Percentiles rank a stretch among this genome's conserved stretches.
Conservation (phyloP, 306 rosid species). For the Fragaria vesca region DNA sequence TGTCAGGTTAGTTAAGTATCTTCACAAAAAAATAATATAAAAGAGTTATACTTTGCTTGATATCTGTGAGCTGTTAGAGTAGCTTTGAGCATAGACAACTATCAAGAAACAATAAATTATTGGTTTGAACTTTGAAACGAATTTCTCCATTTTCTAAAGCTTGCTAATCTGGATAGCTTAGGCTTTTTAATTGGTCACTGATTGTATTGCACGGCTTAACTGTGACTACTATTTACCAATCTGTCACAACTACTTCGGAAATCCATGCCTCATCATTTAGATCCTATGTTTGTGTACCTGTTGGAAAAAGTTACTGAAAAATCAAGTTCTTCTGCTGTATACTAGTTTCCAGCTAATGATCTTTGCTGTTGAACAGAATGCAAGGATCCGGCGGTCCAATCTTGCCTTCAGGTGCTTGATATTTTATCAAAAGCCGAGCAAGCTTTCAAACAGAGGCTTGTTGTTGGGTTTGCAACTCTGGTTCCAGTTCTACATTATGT, state of each 20-base stretch:
- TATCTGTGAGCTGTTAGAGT: neutral
- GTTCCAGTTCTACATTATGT: conserved; percentile 70
- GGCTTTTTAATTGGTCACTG: conserved; percentile 4
- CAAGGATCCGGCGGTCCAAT: conserved; percentile 71
- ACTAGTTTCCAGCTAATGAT: conserved; percentile 30
- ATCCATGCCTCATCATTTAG: neutral
- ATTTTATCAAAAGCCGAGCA: conserved; percentile 71
- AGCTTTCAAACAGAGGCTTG: conserved; percentile 70
- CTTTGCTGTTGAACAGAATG: conserved; percentile 52
- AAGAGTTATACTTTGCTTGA: neutral
- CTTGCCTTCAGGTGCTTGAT: conserved; percentile 74
- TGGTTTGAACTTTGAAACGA: neutral
- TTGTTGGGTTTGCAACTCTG: conserved; percentile 82
- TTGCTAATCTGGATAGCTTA: conserved; percentile 17
- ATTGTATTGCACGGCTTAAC: conserved; percentile 22
- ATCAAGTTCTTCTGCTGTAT: neutral
- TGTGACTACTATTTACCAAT: conserved; percentile 11
- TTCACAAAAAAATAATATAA: conserved; percentile 6
- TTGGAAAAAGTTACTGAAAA: neutral
- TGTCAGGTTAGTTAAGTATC: conserved; percentile 67
- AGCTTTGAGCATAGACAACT: neutral
- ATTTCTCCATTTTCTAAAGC: conserved; percentile 15
- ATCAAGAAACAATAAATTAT: conserved; percentile 3
- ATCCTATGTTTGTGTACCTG: neutral
- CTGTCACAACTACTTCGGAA: neutral